Conservation (phyloP, 1,284 basidiomycete species). For the Megacollybia platyphylla region DNA sequence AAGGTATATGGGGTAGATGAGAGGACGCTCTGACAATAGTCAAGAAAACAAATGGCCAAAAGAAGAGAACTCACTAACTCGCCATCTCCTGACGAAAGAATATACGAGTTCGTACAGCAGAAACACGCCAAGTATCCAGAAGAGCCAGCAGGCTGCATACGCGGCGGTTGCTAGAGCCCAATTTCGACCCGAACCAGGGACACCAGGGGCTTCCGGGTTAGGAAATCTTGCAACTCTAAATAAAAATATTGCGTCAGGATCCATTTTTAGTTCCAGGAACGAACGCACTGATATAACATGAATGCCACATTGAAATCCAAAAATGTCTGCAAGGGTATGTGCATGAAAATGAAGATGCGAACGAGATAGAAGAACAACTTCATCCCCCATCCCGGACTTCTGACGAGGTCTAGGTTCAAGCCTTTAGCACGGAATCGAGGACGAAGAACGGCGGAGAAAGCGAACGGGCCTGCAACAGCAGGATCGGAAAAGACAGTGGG, state of each 20-base stretch:
- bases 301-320: conserved; percentile 75
- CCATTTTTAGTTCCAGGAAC: background rate
- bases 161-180: conserved; percentile 72
- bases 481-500: conserved; percentile 27
- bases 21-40: conserved; percentile 51
- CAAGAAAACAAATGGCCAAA: conserved; percentile 1
- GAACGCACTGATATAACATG: conserved; percentile 61
- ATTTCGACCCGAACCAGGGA: conserved; percentile 56
- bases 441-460: conserved; percentile 14
- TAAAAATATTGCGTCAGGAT: background rate
- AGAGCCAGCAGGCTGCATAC: conserved; percentile 66
- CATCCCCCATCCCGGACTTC: conserved; percentile 41
- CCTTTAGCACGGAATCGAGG: conserved; percentile 54
- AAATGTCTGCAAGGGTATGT: conserved; percentile 63
- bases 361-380: conserved; percentile 54
- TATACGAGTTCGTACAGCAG: conserved; percentile 71
- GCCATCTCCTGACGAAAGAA: conserved; percentile 71
- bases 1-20: conserved; percentile 70
- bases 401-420: conserved; percentile 52
- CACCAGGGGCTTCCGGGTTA: conserved; percentile 49
- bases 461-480: conserved; percentile 8
- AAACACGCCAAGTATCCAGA: conserved; percentile 67
- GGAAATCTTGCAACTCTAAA: conserved; percentile 57
- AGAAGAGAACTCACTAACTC: conserved; percentile 53
- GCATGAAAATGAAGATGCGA: conserved; percentile 55